Base-by-base conservation (phyloP, 2,329 filamentous ascomycete species). In the Chaetomium sp. region DNA sequence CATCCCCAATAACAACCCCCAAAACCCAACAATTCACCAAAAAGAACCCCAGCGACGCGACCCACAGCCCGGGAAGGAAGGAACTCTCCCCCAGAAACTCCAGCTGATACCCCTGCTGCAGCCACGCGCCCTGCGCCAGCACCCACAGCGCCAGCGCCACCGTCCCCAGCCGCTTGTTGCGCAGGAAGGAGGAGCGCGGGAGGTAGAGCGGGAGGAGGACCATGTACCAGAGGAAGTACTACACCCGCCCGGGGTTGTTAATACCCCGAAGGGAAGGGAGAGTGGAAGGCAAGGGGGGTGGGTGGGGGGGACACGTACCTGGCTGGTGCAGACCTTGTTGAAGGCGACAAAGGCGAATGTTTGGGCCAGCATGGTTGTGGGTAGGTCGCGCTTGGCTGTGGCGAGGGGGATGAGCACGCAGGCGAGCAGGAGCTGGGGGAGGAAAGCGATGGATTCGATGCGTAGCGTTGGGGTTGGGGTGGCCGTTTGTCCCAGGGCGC, bases 221-320 rank as follows among this genome's bases (percentile, higher is more conserved):
- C 78, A 97, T 88, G 78, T 99, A 98, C 95, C 95, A 99, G 57
- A 99, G 85, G 77, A 99, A 99, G 76, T 99, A 99, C 92, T 97
- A 35, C 5, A 2, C 45, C 6, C 27, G 4, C 45, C 6, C 27
- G 27, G 27, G 33, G 16, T 25, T 25, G 49, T 25, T 51, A 23
- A n/a, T 4, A 6, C 27, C n/a, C n/a, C 10, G 13, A 12, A 25
- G 2, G 13, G 10, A 35, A 27, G 1, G 56, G 57, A 53, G 16
- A 7, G 38, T n/a, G 31, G 35, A 27, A 57, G 59, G 50, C 8
- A 21, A 4, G 10, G 16, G 13, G 19, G 45, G 27, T 27, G 19
- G 8, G 74, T 12, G 10, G 13, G 47, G 23, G 31, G 19, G n/a
- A 35, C 10, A 74, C 83, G 68, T 84, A 95, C 92, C 85, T 98